Conservation (phyloP, 441 rosid species). For the Rhodomyrtus psidioides region DNA sequence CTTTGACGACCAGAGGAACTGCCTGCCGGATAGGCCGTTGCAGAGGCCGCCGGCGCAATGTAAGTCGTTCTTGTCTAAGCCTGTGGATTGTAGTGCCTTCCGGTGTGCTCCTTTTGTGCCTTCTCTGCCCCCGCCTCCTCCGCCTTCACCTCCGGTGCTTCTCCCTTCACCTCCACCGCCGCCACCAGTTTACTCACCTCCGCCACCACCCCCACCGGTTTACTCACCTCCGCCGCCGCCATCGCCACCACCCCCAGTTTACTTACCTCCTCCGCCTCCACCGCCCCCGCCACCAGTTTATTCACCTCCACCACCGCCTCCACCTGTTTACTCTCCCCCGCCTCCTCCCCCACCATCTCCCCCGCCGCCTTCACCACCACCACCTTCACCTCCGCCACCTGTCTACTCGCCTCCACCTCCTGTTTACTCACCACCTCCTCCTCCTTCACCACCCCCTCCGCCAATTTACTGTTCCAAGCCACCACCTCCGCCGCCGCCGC, state of each 20-base stretch:
- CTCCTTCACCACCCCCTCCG: conserved; percentile 14
- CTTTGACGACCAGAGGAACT: conserved; percentile 61
- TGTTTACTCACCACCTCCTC: neutral
- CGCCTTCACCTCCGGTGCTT: conserved; percentile 44
- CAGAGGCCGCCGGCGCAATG: conserved; percentile 63
- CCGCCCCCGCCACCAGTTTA: conserved; percentile 12
- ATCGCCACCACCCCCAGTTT: conserved; percentile 7
- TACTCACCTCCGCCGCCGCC: conserved; percentile 12
- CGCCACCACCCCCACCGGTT: conserved; percentile 20
- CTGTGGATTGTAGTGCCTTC: conserved; percentile 63
- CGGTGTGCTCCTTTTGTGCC: conserved; percentile 59
- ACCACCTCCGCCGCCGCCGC: conserved; percentile 15
- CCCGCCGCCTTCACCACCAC: conserved; percentile 21
- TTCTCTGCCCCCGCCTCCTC: conserved; percentile 47
- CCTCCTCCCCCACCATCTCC: conserved; percentile 8
- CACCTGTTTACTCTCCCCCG: neutral
- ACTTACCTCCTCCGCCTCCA: conserved; percentile 2
- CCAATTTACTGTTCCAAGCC: conserved; percentile 4
- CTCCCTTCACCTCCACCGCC: conserved; percentile 17
- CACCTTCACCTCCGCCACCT: conserved; percentile 25
- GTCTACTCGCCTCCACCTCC: conserved; percentile 13
- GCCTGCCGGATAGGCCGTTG: conserved; percentile 58
- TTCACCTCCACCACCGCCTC: neutral
- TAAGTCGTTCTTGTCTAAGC: conserved; percentile 43
- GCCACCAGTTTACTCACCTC: conserved; percentile 9